Conservation (phyloP, 306 rosid genomes). For the Rosa lucieae region DNA sequence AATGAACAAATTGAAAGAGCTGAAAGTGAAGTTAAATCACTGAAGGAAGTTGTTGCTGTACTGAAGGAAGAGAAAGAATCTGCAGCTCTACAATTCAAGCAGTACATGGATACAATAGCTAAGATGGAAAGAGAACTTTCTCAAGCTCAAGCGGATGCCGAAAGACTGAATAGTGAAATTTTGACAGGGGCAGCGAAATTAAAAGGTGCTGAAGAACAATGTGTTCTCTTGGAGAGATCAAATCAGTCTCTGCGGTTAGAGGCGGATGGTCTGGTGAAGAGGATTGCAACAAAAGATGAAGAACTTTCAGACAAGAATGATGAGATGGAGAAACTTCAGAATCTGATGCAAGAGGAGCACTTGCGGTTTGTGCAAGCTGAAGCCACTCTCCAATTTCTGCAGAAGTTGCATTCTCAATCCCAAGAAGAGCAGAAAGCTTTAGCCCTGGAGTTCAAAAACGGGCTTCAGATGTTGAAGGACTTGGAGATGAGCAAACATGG, state of each 20-base stretch:
- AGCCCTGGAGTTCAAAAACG: conserved; percentile 74
- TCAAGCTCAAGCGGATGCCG: conserved; percentile 54
- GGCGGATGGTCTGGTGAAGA: conserved; percentile 64
- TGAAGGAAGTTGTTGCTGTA: conserved; percentile 47
- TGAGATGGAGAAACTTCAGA: conserved; percentile 74
- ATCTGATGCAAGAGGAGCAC: conserved; percentile 68
- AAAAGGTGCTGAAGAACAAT: conserved; percentile 55
- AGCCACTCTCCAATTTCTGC: conserved; percentile 67
- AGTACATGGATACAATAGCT: conserved; percentile 65
- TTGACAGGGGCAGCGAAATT: conserved; percentile 53
- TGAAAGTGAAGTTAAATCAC: conserved; percentile 57
- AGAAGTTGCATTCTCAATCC: conserved; percentile 67
- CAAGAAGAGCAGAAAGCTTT: conserved; percentile 88
- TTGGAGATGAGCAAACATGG: conserved; percentile 64
- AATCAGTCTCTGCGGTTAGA: conserved; percentile 67
- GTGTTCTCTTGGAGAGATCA: conserved; percentile 59
- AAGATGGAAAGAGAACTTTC: conserved; percentile 69
- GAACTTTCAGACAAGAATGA: conserved; percentile 70
- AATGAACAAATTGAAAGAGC: conserved; percentile 57
- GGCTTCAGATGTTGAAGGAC: conserved; percentile 77
- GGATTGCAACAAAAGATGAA: conserved; percentile 69
- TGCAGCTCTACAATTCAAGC: conserved; percentile 50
- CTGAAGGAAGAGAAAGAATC: conserved; percentile 69
- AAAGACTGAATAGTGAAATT: conserved; percentile 53
- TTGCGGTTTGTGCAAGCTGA: conserved; percentile 72